Percentiles rank a stretch among this genome's conserved stretches.
Conservation (phyloP, 352 stramenopile genomes). For the Globisporangium okanoganense region DNA sequence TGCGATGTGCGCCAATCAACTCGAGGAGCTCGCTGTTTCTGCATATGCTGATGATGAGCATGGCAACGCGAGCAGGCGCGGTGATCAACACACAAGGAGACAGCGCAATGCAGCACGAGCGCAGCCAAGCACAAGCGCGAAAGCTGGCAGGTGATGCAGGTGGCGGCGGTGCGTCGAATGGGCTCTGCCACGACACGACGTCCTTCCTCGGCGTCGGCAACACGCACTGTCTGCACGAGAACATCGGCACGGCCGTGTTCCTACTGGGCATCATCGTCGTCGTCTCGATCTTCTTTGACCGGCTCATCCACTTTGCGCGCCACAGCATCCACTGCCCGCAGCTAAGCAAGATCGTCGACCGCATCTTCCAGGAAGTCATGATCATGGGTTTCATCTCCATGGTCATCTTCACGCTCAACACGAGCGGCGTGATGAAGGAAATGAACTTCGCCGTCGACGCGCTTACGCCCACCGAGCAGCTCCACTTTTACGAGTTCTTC, state of each 20-base stretch:
- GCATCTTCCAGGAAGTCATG: constrained; percentile 87
- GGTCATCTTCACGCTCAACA: constrained; percentile 87
- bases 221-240: constrained; percentile 65
- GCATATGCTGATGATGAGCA: neutral
- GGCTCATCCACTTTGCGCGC: constrained; percentile 43
- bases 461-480: constrained; percentile 53
- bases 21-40: neutral
- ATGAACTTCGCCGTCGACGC: constrained; percentile 41
- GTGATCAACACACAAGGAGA: neutral
- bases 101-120: neutral
- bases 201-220: constrained; percentile 85
- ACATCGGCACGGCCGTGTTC: constrained; percentile 70
- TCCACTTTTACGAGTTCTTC: constrained; percentile 90
- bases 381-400: constrained; percentile 88
- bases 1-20: constrained; percentile 4
- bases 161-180: neutral
- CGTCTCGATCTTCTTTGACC: constrained; percentile 65
- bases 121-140: neutral
- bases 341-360: constrained; percentile 78
- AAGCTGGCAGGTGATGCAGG: neutral
- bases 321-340: constrained; percentile 68
- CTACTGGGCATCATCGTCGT: constrained; percentile 74
- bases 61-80: neutral
- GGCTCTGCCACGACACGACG: constrained; percentile 37
- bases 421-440: constrained; percentile 54